Percentiles rank a stretch among this genome's conserved stretches.
phyloP scores from a whole-genome alignment of 1,284 basidiomycete species.

The Puccinia sorghi region DNA sequence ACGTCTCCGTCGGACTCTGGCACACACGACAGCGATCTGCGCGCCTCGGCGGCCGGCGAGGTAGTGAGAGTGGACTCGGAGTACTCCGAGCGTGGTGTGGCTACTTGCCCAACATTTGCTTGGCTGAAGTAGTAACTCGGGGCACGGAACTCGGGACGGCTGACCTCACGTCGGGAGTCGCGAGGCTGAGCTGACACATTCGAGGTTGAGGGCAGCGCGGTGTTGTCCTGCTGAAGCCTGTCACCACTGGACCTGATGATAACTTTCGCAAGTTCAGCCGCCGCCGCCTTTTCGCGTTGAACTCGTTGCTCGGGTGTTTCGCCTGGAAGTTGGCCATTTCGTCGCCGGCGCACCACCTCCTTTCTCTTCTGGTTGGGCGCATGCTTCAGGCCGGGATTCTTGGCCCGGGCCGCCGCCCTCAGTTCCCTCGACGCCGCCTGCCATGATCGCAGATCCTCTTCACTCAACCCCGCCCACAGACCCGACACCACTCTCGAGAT shows the following conservation, averaged over 20 bases:
- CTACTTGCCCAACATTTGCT: neutral
- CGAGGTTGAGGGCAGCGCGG: neutral
- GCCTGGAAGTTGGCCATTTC: conserved; percentile 47
- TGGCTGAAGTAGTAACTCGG: neutral
- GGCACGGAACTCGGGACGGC: conserved; percentile 34
- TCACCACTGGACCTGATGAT: conserved; percentile 42
- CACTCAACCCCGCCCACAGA: conserved; percentile 47
- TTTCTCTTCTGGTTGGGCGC: conserved; percentile 46
- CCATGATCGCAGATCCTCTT: conserved; percentile 38
- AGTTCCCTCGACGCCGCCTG: conserved; percentile 41
- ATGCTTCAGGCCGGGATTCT: conserved; percentile 38
- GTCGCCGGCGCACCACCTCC: conserved; percentile 24
- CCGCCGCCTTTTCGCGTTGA: conserved; percentile 37
- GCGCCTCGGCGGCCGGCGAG: conserved; percentile 25
- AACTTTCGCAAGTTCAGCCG: conserved; percentile 36
- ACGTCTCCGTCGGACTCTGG: neutral
- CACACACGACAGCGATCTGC: conserved; percentile 7
- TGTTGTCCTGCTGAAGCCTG: conserved; percentile 25
- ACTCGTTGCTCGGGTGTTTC: conserved; percentile 48
- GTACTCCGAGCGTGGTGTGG: conserved; percentile 27
- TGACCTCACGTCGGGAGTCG: conserved; percentile 3
- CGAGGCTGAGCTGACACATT: neutral
- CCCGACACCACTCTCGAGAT: conserved; percentile 46
- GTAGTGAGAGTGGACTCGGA: conserved; percentile 41
- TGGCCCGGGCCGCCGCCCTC: conserved; percentile 35